phyloP scores from a whole-genome alignment of 805 yeast genomes.

The Zygotorulaspora chibaensis region DNA sequence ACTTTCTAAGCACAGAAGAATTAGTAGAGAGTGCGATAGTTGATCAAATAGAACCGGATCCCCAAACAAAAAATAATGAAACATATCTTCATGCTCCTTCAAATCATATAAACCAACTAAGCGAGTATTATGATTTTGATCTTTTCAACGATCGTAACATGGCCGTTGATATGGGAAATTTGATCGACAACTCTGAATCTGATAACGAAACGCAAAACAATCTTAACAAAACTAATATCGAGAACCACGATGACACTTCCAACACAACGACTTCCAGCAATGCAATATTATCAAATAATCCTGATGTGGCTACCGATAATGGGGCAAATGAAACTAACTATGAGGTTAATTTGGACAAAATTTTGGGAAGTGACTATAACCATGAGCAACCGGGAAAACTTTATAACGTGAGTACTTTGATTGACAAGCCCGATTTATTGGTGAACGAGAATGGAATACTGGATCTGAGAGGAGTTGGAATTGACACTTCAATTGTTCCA shows the following conservation, averaged over 20 bases:
- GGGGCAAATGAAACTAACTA: constrained; percentile 8
- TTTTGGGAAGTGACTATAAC: constrained; percentile 8
- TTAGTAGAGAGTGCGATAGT: constrained; percentile 57
- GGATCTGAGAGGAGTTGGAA: constrained; percentile 16
- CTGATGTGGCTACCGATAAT: not conserved
- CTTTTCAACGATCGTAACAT: constrained; percentile 12
- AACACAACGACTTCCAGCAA: not conserved
- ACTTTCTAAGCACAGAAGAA: constrained; percentile 56
- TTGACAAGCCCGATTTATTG: constrained; percentile 29
- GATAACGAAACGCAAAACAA: constrained; percentile 4
- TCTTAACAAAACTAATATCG: not conserved
- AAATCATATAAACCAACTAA: constrained; percentile 1
- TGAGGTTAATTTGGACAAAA: constrained; percentile 14
- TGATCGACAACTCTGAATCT: constrained; percentile 8
- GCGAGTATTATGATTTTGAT: constrained; percentile 10
- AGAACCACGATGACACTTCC: not conserved
- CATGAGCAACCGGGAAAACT: constrained; percentile 7
- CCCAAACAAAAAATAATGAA: constrained; percentile 5
- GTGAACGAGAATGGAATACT: constrained; percentile 18
- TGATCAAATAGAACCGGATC: constrained; percentile 39
- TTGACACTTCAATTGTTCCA: constrained; percentile 18
- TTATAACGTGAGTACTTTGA: constrained; percentile 29
- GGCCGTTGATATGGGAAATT: constrained; percentile 9
- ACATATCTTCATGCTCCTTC: not conserved
- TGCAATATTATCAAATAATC: constrained; percentile 1